Conservation (phyloP, 495 filamentous ascomycete genomes). For the Hypoxylon rickii region DNA sequence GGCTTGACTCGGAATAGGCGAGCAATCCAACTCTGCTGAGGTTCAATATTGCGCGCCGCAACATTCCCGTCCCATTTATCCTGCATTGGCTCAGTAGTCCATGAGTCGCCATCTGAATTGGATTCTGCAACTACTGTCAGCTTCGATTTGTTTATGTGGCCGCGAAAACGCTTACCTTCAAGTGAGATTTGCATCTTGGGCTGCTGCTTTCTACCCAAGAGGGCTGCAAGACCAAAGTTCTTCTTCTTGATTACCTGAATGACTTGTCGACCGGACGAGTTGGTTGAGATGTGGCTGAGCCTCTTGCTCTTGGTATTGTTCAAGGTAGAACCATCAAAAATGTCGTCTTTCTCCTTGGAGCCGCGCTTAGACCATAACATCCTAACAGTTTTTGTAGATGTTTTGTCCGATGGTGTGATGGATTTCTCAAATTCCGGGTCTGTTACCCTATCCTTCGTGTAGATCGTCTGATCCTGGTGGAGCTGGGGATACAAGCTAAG, state of each 20-base stretch:
- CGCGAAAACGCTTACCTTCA: conserved; percentile 38
- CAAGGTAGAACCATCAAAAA: conserved; percentile 11
- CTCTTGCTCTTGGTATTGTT: too few relatives aligned
- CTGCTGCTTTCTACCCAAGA: conserved; percentile 52
- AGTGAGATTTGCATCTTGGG: conserved; percentile 40
- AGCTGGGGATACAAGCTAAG: conserved; percentile 11
- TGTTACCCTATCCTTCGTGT: conserved; percentile 26
- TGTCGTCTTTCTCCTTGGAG: conserved; percentile 48
- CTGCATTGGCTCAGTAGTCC: too few relatives aligned
- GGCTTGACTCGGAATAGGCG: conserved; percentile 90
- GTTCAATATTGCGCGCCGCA: conserved; percentile 55
- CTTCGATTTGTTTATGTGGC: neutral
- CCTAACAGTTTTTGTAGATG: conserved; percentile 30
- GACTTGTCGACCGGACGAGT: too few relatives aligned
- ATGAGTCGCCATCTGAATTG: too few relatives aligned
- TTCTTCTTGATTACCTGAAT: conserved; percentile 48
- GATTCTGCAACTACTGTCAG: too few relatives aligned
- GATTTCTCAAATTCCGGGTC: neutral
- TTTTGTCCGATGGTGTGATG: neutral
- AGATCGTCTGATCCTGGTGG: conserved; percentile 12
- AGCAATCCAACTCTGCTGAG: conserved; percentile 80
- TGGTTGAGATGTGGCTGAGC: too few relatives aligned
- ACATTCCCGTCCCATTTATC: too few relatives aligned
- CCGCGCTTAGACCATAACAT: conserved; percentile 70
- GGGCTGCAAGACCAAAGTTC: conserved; percentile 49